Conservation (phyloP, 1,284 basidiomycete species). For the Xerocomus nothofagi region DNA sequence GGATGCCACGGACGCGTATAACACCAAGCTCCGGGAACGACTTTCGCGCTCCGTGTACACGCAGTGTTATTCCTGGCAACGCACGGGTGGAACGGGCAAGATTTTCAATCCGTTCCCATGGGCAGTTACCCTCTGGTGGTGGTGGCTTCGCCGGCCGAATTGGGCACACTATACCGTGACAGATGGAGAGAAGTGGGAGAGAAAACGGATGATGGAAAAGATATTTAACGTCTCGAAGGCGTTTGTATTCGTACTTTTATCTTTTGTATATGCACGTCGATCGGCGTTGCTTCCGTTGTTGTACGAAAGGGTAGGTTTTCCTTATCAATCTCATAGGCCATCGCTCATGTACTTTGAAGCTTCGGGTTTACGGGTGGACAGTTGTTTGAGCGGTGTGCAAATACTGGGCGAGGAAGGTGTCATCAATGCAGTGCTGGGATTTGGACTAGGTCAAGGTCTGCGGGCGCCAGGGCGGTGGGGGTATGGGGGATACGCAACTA, state of each 20-base stretch:
- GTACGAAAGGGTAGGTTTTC: constrained; percentile 5
- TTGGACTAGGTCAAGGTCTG: not conserved
- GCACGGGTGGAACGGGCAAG: constrained; percentile 26
- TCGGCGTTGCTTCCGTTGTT: constrained; percentile 3
- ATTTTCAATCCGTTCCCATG: constrained; percentile 31
- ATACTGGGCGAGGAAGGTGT: no score
- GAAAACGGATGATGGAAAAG: constrained; percentile 5
- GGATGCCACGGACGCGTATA: constrained; percentile 31
- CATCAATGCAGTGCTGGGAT: no score
- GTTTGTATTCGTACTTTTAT: constrained; percentile 6
- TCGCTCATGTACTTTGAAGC: constrained; percentile 3
- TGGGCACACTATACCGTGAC: constrained; percentile 29
- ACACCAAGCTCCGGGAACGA: constrained; percentile 24
- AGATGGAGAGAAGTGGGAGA: constrained; percentile 29
- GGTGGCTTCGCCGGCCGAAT: constrained; percentile 26
- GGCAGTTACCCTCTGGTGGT: constrained; percentile 33
- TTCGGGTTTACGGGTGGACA: not conserved
- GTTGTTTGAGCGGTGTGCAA: not conserved
- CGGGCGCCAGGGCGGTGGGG: not conserved
- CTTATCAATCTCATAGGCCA: not conserved
- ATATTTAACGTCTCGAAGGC: constrained; percentile 9
- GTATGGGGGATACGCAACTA: constrained; percentile 16
- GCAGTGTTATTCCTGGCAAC: constrained; percentile 33
- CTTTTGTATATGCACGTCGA: constrained; percentile 10
- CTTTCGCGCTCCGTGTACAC: constrained; percentile 23